Conservation (phyloP, 805 yeast genomes). For the Candida chauliodis region DNA sequence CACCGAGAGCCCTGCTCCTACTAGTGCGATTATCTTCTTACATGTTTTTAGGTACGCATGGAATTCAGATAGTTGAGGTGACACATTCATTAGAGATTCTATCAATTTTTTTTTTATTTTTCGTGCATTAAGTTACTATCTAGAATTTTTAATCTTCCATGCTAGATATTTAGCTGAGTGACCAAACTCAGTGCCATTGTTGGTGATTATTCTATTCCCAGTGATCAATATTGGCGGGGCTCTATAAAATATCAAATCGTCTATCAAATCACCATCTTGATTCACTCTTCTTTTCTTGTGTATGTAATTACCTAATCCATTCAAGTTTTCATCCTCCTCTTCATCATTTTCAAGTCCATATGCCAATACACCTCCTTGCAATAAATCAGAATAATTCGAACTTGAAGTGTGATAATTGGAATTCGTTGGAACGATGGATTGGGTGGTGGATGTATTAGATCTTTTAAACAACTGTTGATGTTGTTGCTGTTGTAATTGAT, state of each 20-base stretch:
- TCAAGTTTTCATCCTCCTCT: constrained; percentile 9
- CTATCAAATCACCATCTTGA: constrained; percentile 8
- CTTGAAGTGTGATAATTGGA: constrained; percentile 25
- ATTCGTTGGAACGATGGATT: constrained; percentile 13
- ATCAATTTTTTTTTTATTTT: background rate
- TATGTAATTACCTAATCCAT: constrained; percentile 19
- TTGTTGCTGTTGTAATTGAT: constrained; percentile 16
- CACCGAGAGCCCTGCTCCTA: constrained; percentile 82
- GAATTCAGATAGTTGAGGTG: constrained; percentile 34
- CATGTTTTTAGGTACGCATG: constrained; percentile 47
- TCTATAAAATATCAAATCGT: constrained; percentile 56
- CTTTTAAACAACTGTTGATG: constrained; percentile 14
- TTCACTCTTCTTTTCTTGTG: constrained; percentile 23
- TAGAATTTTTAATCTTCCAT: constrained; percentile 20
- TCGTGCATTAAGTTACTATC: background rate
- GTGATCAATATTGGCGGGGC: constrained; percentile 55
- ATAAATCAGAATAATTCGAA: constrained; percentile 32
- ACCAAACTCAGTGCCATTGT: constrained; percentile 43
- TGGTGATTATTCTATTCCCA: constrained; percentile 15
- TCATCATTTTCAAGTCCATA: constrained; percentile 18
- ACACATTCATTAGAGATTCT: background rate
- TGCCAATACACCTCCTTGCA: constrained; percentile 38
- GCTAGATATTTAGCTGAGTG: constrained; percentile 75
- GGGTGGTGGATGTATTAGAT: constrained; percentile 13
- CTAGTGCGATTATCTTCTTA: constrained; percentile 55